A percentile compares a stretch with the other conserved stretches of the same genome.
phyloP scores from a whole-genome alignment of 73 alveolate species.

The Tetrahymena thermophila region DNA sequence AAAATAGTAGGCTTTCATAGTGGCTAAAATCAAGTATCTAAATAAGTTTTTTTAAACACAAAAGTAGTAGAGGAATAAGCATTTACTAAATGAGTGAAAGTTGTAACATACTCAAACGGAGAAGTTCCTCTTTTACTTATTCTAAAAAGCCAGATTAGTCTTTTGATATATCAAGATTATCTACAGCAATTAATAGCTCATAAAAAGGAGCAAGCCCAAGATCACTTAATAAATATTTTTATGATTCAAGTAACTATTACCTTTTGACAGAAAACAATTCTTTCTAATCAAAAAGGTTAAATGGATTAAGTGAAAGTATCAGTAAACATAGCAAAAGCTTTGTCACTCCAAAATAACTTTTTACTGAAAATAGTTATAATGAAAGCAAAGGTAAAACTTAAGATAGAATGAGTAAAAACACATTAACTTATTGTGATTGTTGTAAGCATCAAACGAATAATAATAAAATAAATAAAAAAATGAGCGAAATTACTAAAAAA shows the following conservation, averaged over 20 bases:
- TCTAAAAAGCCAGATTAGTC: background rate
- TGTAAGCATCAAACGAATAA: background rate
- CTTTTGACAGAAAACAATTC: background rate
- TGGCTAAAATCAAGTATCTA: no score
- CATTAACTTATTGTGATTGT: background rate
- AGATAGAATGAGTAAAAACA: background rate
- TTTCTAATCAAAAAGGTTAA: background rate
- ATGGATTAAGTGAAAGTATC: background rate
- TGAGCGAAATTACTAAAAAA: background rate
- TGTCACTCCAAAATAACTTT: background rate
- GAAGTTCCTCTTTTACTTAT: background rate
- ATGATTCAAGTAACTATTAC: background rate
- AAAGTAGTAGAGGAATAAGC: background rate
- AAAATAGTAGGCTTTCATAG: no score
- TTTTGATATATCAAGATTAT: background rate
- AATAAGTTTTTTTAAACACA: no score
- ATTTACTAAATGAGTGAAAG: background rate
- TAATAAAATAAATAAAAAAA: no score
- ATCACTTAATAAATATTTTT: background rate
- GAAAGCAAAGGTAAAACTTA: background rate
- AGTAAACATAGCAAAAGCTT: background rate
- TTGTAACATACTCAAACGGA: background rate
- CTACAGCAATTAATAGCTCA: background rate
- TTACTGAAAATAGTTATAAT: background rate
- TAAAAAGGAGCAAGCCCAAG: background rate